Evolutionary conservation across 2,329 filamentous ascomycete species (phyloP), one percentile per base, ranked within the genome.

Genomic region (Hortaea sp.): DNA sequence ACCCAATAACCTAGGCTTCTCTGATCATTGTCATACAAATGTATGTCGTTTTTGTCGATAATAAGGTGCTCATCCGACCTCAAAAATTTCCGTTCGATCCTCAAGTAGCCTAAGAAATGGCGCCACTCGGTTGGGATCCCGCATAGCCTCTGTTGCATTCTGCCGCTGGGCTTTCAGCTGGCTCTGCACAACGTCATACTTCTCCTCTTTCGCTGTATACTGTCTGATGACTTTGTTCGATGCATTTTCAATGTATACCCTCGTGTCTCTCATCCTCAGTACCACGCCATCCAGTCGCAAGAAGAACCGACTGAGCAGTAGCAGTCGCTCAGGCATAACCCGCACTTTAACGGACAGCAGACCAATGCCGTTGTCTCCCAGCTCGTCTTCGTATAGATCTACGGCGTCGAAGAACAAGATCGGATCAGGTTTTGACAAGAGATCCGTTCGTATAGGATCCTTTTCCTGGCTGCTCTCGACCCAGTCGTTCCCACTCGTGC

Each of bases 381-480:
- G 78, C 72, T 98, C 92, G 69, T 94, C 94, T 70, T 98, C 92
- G 65, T 94, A 98, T 41, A 98, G 76, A 57, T 95, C 81, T 35
- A 98, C 88, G 58, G 97, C 88, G 69, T 97, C 90, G 63, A 94
- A 94, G 74, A 97, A 95, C 5, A 94, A 70, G 54, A 98, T 98
- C 0, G 92, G 92, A 63, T 98, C 92, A 10, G 87, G 85, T 30
- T 86, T 79, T 64, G 84, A 88, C 43, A 98, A 77, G 38, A 97
- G 76, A 57, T 90, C 87, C 47, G 95, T 76, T 4, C 92, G 89
- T 51, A 98, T 92, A 46, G 75, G 66, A 12, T 68, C 69, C n/a
- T 68, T 64, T 20, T 69, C 70, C 32, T 53, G 48, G 29, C 48
- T 45, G 4, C 60, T 59, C 39, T 46, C 44, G 45, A 49, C 49